Evolutionary conservation across 768 basidiomycete genomes (phyloP), one percentile per base, ranked within the genome.

Genomic region (Mycena belliarum): DNA sequence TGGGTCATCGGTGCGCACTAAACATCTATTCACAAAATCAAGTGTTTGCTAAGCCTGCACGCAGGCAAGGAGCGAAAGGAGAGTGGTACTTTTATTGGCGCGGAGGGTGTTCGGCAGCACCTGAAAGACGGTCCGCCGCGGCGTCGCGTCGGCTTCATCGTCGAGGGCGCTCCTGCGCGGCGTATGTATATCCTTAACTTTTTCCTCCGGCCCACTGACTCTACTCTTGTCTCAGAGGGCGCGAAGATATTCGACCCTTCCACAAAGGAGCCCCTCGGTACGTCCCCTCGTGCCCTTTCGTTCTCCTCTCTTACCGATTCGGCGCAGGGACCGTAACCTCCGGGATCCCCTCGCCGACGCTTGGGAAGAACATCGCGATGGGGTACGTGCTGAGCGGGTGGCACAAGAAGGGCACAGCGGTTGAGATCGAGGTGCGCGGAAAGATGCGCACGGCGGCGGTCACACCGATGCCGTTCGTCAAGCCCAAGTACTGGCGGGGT

Each of bases 361-460:
- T 94, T 4, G 85, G 84, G 1, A 87, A 88, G 70, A 98, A 99
- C 72, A 93, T 98, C 64, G 93, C 95, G 1, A 98, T 98, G 96
- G 96, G 87, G 1, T 98, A 98, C 66, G 81, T 98, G 45, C 70
- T 77, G 61, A 81, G 77, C 21, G 94, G 93, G 0, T 86, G 79
- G 73, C 92, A 96, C 75, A 98, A 95, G 76, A 95, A 92, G 71
- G 93, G 92, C 12, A 96, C 89, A 0, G 83, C 88, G 68, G 77
- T 98, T 4, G 79, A 82, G 48, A 87, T 98, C 16, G 89, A 95
- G 58, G 89, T 98, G 35, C 81, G 96, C 45, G 88, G 84, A 57
- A 93, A 92, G 73, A 69, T 84, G 68, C 79, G 93, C 42, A 85
- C 83, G 63, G 94, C 89, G 1, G 75, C 83, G 11, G 75, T 98